Evolutionary conservation across 208 protist genomes (phyloP).

Genomic region (Balamuthia mandrillaris): DNA sequence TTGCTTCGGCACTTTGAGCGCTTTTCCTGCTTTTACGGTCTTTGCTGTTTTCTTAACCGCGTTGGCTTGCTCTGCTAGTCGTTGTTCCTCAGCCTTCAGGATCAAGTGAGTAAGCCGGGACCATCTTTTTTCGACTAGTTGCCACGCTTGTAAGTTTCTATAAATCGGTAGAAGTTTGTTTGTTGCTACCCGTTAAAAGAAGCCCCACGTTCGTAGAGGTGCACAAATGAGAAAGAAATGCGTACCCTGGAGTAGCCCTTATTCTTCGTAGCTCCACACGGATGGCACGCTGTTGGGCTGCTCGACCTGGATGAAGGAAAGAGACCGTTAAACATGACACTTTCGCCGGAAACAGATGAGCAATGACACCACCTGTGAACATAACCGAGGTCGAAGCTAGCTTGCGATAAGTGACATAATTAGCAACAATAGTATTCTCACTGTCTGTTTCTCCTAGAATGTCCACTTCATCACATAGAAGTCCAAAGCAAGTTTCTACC

Average conservation of each 20-base stretch:
- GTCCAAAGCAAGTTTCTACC: slow-evolving; percentile 48
- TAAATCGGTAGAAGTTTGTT: too few species aligned
- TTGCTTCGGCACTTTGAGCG: too few species aligned
- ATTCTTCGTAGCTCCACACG: slow-evolving; percentile 47
- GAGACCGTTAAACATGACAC: too few species aligned
- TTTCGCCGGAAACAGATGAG: too few species aligned
- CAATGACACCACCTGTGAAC: too few species aligned
- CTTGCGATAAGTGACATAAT: slow-evolving; percentile 52
- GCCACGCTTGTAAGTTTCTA: slow-evolving; percentile 57
- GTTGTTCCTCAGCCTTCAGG: slow-evolving; percentile 29
- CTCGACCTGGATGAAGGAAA: too few species aligned
- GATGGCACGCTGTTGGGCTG: slow-evolving; percentile 58
- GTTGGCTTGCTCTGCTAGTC: neutral
- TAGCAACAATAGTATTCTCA: slow-evolving; percentile 43
- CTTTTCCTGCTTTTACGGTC: neutral
- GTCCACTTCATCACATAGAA: slow-evolving; percentile 59
- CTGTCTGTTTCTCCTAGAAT: slow-evolving; percentile 43
- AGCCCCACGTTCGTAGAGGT: too few species aligned
- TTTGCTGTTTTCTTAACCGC: slow-evolving; percentile 13
- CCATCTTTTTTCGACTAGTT: slow-evolving; percentile 53
- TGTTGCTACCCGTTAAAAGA: too few species aligned
- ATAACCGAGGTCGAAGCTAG: slow-evolving; percentile 47
- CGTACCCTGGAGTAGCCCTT: slow-evolving; percentile 37
- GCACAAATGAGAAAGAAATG: too few species aligned
- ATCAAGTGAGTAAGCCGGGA: slow-evolving; percentile 8